Evolutionary conservation across 208 protist genomes (phyloP).

Genomic region (Leishmania mexicana): DNA sequence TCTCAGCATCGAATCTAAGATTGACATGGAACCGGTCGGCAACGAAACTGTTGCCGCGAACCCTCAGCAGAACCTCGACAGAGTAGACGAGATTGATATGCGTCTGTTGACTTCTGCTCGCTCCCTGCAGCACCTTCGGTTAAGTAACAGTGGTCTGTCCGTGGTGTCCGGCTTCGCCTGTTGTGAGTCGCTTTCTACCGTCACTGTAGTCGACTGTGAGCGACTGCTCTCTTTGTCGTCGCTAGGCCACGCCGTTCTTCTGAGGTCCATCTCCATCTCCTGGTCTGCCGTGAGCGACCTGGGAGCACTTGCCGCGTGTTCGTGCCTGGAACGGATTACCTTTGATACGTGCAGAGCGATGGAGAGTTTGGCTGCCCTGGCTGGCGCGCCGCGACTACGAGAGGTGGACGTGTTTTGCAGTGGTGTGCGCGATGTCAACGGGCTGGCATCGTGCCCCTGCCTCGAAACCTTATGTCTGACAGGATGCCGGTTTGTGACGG

Average conservation of each 20-base stretch:
- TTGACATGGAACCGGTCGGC: background rate
- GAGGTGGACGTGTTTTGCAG: slow-evolving; percentile 15
- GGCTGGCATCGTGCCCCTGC: slow-evolving; percentile 6
- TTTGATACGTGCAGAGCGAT: slow-evolving; percentile 7
- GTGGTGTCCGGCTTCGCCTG: background rate
- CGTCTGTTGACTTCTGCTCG: slow-evolving; percentile 1
- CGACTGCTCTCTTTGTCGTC: background rate
- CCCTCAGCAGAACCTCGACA: background rate
- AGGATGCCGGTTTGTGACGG: slow-evolving; percentile 1
- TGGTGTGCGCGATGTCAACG: background rate
- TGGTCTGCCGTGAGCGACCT: slow-evolving; percentile 13
- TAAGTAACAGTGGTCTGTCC: slow-evolving; percentile 2
- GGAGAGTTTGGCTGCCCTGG: slow-evolving; percentile 6
- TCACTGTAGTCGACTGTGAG: slow-evolving; percentile 2
- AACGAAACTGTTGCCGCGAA: background rate
- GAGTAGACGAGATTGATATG: slow-evolving; percentile 10
- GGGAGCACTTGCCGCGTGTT: background rate
- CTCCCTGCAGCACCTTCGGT: background rate
- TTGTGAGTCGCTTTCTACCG: slow-evolving; percentile 1
- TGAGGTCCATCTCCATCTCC: slow-evolving; percentile 10
- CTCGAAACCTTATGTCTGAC: slow-evolving; percentile 7
- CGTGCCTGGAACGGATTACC: slow-evolving; percentile 1
- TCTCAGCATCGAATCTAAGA: slow-evolving; percentile 1
- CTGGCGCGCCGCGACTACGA: slow-evolving; percentile 1
- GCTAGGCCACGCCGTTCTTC: background rate